Evolutionary conservation across 2,329 filamentous ascomycete species (phyloP).

Genomic region (Aureobasidium melanogenum): DNA sequence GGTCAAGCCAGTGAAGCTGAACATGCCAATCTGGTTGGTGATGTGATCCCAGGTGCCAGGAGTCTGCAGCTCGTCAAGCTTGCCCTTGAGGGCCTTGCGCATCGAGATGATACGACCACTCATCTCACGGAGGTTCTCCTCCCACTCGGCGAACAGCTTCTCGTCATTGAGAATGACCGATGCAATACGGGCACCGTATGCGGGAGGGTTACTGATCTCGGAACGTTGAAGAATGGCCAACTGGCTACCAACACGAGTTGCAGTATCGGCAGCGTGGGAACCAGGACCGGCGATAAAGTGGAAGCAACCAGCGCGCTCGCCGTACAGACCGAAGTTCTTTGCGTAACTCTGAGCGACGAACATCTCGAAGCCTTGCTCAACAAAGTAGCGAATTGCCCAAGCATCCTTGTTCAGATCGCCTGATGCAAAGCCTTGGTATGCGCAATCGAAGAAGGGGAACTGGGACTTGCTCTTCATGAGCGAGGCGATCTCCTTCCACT

Average conservation of each 20-base stretch:
- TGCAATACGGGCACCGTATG: conserved; percentile 87
- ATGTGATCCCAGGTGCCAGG: conserved; percentile 95
- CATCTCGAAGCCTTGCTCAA: conserved; percentile 75
- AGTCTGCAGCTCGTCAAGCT: conserved; percentile 76
- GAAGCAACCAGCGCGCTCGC: conserved; percentile 92
- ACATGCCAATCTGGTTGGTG: conserved; percentile 99
- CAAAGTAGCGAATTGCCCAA: conserved; percentile 88
- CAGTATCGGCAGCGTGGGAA: conserved; percentile 53
- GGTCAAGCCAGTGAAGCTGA: conserved; percentile 78
- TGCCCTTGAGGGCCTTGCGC: conserved; percentile 66
- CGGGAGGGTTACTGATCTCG: conserved; percentile 94
- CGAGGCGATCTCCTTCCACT: conserved; percentile 84
- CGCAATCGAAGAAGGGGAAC: conserved; percentile 97
- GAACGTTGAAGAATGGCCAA: conserved; percentile 90
- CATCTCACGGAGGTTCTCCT: conserved; percentile 87
- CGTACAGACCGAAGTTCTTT: conserved; percentile 71
- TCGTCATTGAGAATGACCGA: conserved; percentile 75
- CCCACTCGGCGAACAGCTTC: conserved; percentile 79
- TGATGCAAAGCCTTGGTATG: conserved; percentile 96
- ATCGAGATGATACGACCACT: conserved; percentile 90
- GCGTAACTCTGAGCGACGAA: conserved; percentile 46
- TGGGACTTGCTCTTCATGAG: conserved; percentile 70
- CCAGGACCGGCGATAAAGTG: conserved; percentile 76
- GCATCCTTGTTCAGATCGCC: conserved; percentile 78
- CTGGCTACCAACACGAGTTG: conserved; percentile 67